phyloP scores from a whole-genome alignment of 371 early-diverging fungal species.

The Rhizopus delemar region DNA sequence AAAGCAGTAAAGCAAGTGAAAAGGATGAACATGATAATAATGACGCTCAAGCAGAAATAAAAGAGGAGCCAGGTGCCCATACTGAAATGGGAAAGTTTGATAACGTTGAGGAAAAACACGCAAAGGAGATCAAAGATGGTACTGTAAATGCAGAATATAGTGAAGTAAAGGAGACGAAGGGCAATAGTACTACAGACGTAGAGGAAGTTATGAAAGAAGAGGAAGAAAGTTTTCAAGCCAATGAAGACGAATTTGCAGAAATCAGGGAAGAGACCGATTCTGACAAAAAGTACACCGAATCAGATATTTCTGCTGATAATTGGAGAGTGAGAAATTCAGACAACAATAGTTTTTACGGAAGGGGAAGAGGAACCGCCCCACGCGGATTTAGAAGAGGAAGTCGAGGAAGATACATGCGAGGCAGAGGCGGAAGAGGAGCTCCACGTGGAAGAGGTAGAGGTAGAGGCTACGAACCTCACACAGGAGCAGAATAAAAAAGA shows the following conservation, averaged over 20 bases:
- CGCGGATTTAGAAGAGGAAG: conserved; percentile 11
- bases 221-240: not conserved
- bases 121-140: not conserved
- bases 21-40: too few species aligned
- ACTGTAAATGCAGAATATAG: not conserved
- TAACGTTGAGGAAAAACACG: not conserved
- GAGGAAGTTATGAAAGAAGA: not conserved
- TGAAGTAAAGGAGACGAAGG: too few species aligned
- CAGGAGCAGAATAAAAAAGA: not conserved
- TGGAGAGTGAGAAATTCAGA: conserved; percentile 13
- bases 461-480: conserved; percentile 5
- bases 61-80: not conserved
- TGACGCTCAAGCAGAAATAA: not conserved
- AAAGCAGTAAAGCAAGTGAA: not conserved
- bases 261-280: not conserved
- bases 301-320: conserved; percentile 4
- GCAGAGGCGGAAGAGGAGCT: conserved; percentile 19
- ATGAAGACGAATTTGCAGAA: not conserved
- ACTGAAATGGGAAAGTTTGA: not conserved
- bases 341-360: not conserved
- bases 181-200: too few species aligned
- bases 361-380: conserved; percentile 4
- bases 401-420: conserved; percentile 19
- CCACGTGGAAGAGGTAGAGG: conserved; percentile 27
- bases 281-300: not conserved